phyloP scores from a whole-genome alignment of 805 yeast genomes.

The Ogataea sp. region DNA sequence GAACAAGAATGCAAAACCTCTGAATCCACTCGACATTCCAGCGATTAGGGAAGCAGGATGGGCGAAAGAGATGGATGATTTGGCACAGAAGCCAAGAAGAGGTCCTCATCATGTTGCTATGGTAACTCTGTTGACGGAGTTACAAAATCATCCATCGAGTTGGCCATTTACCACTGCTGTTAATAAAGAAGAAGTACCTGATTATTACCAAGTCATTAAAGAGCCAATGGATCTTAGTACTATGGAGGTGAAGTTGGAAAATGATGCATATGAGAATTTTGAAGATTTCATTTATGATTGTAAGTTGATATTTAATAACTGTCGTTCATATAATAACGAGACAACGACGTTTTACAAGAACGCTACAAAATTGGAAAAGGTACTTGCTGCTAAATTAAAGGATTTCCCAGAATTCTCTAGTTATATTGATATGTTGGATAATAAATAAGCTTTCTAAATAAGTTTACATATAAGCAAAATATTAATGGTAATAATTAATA shows the following conservation, averaged over 20 bases:
- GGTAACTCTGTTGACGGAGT: slow-evolving; percentile 79
- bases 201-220: slow-evolving; percentile 90
- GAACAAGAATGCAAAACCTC: slow-evolving; percentile 34
- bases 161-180: slow-evolving; percentile 98
- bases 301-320: slow-evolving; percentile 77
- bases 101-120: slow-evolving; percentile 92
- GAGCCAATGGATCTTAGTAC: slow-evolving; percentile 98
- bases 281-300: slow-evolving; percentile 90
- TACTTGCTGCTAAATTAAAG: slow-evolving; percentile 69
- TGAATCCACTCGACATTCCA: slow-evolving; percentile 83
- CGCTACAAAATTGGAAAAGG: slow-evolving; percentile 90
- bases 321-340: slow-evolving; percentile 89
- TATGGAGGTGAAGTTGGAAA: slow-evolving; percentile 89
- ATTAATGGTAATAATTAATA: not conserved
- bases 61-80: slow-evolving; percentile 97
- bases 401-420: slow-evolving; percentile 92
- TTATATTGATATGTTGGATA: slow-evolving; percentile 46
- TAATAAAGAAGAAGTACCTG: slow-evolving; percentile 88
- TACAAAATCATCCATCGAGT: slow-evolving; percentile 92
- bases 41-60: slow-evolving; percentile 93
- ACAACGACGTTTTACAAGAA: slow-evolving; percentile 92
- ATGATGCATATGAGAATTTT: slow-evolving; percentile 83
- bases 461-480: not conserved
- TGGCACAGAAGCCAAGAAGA: slow-evolving; percentile 90
- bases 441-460: not conserved